Evolutionary conservation across 768 basidiomycete species (phyloP), one percentile per base, ranked within the genome.

Genomic region (Lactarius pseudohatsudake): DNA sequence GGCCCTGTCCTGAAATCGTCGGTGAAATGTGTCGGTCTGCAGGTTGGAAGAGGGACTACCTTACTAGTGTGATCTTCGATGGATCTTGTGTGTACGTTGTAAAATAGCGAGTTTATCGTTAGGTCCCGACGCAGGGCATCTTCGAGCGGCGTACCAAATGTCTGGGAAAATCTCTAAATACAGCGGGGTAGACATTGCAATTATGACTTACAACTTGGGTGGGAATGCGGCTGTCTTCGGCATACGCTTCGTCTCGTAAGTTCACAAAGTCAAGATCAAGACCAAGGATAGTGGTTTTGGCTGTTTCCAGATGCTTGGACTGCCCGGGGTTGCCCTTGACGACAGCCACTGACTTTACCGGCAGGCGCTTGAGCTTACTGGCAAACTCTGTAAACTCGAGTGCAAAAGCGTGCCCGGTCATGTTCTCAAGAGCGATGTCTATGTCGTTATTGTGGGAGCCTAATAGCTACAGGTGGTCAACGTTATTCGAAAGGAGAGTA

Each of bases 291-390:
- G 85, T 86, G 45, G 94, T 88, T 50, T 89, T 89, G 2, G 96
- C 96, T 1, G 97, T 98, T 78, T 98, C 96, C 36, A 99, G 83
- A 77, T 99, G 97, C 75, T 99, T 99, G 38, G 93, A 96, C 78
- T 98, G 96, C 50, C 95, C 94, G 0, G 97, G 96, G 74, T 98
- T 98, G 67, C 88, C 87, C 65, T 92, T 92, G 65, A 99, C 92
- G 74, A 88, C 93, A 26, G 89, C 85, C 58, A 96, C 85, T 10
- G 81, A 79, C 38, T 86, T 86, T 4, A 85, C 81, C 38, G 81
- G 71, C 15, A 89, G 72, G 15, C 82, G 79, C 72, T 85, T 85
- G 18, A 77, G 75, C 2, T 79, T 72, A 1, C 85, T 81, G 34
- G 85, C 79, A 76, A 86, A 96, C 28, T 81, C 77, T 9, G 86